A percentile compares a stretch with the other conserved stretches of the same genome.
These are phyloP conservation scores for Diaporthe vaccinii DNA, from an alignment of 2,329 filamentous ascomycete species.

Conservation along the genomic window DNA sequence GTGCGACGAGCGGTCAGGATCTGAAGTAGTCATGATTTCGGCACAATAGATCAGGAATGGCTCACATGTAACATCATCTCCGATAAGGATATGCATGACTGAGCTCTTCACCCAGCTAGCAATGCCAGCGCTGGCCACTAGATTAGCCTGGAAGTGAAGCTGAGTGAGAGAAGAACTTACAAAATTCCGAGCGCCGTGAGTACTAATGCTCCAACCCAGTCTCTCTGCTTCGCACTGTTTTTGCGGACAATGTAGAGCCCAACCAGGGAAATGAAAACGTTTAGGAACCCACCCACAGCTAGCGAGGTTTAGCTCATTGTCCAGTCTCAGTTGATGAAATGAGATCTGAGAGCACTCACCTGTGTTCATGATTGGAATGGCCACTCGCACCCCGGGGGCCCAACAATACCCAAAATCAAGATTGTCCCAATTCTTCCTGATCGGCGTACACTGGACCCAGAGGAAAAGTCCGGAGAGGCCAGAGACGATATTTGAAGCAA, in stretches of 20 bases:
- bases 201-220: constrained; percentile 24
- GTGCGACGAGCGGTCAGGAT: not conserved
- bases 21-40: not conserved
- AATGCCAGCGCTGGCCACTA: constrained; percentile 4
- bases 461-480: constrained; percentile 16
- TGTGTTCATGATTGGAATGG: constrained; percentile 25
- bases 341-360: not conserved
- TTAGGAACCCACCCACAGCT: constrained; percentile 18
- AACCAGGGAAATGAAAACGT: constrained; percentile 9
- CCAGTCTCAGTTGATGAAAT: not conserved
- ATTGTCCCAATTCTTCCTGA: constrained; percentile 25
- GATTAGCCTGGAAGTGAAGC: not conserved
- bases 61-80: constrained; percentile 31
- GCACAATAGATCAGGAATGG: too few species aligned
- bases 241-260: constrained; percentile 23
- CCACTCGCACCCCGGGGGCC: constrained; percentile 2
- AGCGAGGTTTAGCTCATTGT: not conserved
- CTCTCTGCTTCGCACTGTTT: constrained; percentile 1
- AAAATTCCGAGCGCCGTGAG: constrained; percentile 7
- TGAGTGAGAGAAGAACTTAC: not conserved
- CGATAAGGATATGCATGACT: constrained; percentile 23
- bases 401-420: constrained; percentile 10
- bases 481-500: constrained; percentile 20
- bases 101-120: constrained; percentile 27
- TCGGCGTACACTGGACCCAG: constrained; percentile 28